phyloP scores from a whole-genome alignment of 495 filamentous ascomycete genomes.

The Aspergillus leporis region DNA sequence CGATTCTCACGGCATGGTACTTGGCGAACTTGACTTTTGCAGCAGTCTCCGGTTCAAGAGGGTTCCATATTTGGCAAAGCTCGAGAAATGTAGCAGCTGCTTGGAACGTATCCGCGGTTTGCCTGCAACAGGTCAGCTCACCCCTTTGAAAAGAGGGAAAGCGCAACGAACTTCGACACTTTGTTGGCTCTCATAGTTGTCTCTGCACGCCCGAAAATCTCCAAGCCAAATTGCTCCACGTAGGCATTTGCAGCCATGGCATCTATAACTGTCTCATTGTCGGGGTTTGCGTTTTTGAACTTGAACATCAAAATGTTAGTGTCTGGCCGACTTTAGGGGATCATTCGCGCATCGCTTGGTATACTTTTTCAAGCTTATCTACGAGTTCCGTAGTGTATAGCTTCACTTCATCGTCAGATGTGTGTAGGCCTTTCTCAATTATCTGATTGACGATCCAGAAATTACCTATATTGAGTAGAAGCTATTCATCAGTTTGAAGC shows the following conservation, averaged over 20 bases:
- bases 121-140: conserved; percentile 49
- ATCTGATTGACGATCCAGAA: conserved; percentile 94
- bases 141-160: background rate
- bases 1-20: conserved; percentile 89
- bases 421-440: conserved; percentile 75
- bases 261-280: conserved; percentile 76
- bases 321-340: background rate
- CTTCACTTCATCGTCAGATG: conserved; percentile 68
- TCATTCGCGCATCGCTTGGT: conserved; percentile 12
- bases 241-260: conserved; percentile 85
- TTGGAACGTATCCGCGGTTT: conserved; percentile 91
- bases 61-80: conserved; percentile 78
- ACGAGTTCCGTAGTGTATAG: conserved; percentile 79
- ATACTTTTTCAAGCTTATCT: conserved; percentile 86
- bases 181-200: conserved; percentile 78
- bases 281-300: conserved; percentile 64
- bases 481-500: conserved; percentile 10
- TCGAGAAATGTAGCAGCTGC: conserved; percentile 92
- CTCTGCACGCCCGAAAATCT: conserved; percentile 83
- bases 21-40: conserved; percentile 95
- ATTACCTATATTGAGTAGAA: conserved; percentile 58
- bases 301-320: conserved; percentile 29
- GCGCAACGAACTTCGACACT: conserved; percentile 68
- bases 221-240: conserved; percentile 88
- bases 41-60: conserved; percentile 70